Conservation (phyloP, 441 rosid species). For the Erysimum pusillum region DNA sequence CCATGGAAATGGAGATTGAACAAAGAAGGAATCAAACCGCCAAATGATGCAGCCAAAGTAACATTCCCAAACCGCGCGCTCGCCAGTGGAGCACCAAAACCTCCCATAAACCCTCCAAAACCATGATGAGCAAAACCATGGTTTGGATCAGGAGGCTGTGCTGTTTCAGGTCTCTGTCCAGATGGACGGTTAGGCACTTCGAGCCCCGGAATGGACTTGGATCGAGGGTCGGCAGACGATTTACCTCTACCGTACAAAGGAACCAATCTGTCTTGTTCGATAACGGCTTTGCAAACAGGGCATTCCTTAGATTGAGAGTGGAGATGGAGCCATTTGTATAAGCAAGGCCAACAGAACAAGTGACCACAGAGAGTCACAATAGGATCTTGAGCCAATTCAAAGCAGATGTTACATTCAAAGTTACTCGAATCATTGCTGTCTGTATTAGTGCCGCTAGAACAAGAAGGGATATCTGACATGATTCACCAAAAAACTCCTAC, state of each 20-base stretch:
- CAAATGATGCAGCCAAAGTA: constrained; percentile 82
- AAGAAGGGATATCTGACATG: constrained; percentile 48
- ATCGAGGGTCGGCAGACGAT: constrained; percentile 78
- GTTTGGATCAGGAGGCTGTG: constrained; percentile 82
- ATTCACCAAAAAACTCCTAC: constrained; percentile 37
- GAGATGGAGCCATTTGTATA: constrained; percentile 90
- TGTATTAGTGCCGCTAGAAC: constrained; percentile 51
- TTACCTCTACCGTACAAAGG: constrained; percentile 98
- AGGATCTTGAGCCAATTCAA: constrained; percentile 96
- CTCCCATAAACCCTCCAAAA: constrained; percentile 84
- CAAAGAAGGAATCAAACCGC: constrained; percentile 87
- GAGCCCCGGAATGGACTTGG: constrained; percentile 81
- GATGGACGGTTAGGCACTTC: constrained; percentile 89
- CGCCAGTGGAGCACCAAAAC: constrained; percentile 77
- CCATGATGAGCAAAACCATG: constrained; percentile 78
- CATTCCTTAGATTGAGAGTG: constrained; percentile 83
- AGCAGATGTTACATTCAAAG: constrained; percentile 98
- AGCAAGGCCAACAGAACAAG: constrained; percentile 99
- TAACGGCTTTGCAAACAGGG: constrained; percentile 90
- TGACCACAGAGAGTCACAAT: constrained; percentile 97
- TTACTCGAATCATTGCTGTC: constrained; percentile 68
- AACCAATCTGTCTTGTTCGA: constrained; percentile 86
- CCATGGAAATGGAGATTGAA: constrained; percentile 91
- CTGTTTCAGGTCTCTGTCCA: constrained; percentile 98
- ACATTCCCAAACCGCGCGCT: constrained; percentile 82